A percentile compares a stretch with the other conserved stretches of the same genome.
Conservation (phyloP, 116 monocot species). For the Trichopus zeylanicus region DNA sequence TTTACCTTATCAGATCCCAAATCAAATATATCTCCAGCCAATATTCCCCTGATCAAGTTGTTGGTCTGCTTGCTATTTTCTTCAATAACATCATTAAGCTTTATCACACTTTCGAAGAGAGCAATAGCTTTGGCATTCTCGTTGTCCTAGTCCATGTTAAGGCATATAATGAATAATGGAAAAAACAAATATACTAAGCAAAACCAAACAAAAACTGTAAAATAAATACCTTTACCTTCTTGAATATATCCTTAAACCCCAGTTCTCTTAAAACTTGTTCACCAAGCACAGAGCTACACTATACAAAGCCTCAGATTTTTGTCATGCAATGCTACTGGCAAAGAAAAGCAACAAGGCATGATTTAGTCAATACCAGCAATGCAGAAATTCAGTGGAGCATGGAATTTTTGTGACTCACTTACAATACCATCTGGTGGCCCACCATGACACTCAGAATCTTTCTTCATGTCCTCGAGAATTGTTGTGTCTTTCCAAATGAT, state of each 20-base stretch:
- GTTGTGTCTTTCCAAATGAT: conserved; percentile 54
- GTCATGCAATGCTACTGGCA: too few relatives aligned
- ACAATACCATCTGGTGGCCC: conserved; percentile 97
- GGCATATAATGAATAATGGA: too few relatives aligned
- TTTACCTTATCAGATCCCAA: conserved; percentile 90
- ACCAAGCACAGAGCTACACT: conserved; percentile 79
- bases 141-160: conserved; percentile 55
- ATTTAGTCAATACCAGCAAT: too few relatives aligned
- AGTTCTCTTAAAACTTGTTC: conserved; percentile 87
- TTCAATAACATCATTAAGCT: conserved; percentile 78
- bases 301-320: not conserved
- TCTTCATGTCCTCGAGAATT: conserved; percentile 90
- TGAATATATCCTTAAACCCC: conserved; percentile 94
- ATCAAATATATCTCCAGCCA: conserved; percentile 97
- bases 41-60: conserved; percentile 81
- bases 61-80: conserved; percentile 69
- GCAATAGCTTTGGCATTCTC: conserved; percentile 97
- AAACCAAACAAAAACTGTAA: not conserved
- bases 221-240: conserved; percentile 93
- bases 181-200: too few relatives aligned
- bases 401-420: too few relatives aligned
- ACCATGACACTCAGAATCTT: conserved; percentile 88
- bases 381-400: too few relatives aligned
- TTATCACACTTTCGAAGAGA: conserved; percentile 65
- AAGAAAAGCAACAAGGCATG: too few relatives aligned